These are phyloP conservation scores for Calonectria leucothoes DNA, from an alignment of 2,329 filamentous ascomycete species.

Conservation along the genomic window DNA sequence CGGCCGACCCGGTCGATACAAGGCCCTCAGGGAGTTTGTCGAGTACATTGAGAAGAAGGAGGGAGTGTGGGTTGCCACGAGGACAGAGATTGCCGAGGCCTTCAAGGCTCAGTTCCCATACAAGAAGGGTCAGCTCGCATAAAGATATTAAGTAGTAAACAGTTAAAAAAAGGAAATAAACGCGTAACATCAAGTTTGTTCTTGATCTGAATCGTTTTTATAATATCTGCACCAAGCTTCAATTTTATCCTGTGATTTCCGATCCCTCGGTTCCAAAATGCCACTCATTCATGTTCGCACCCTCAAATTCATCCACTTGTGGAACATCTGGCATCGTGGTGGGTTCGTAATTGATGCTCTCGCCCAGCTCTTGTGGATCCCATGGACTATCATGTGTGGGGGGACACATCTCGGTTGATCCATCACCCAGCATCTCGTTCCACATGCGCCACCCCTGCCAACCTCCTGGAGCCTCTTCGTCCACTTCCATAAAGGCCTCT, in stretches of 20 bases:
- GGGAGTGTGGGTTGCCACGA: slow-evolving; percentile 64
- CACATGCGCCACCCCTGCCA: slow-evolving; percentile 45
- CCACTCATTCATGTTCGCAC: not conserved
- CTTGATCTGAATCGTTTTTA: not conserved
- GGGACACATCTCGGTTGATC: slow-evolving; percentile 15
- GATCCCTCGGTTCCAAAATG: not conserved
- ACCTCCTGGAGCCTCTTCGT: slow-evolving; percentile 41
- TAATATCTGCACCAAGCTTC: not conserved
- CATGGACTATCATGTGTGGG: not conserved
- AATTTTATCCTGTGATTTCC: not conserved
- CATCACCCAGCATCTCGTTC: slow-evolving; percentile 40
- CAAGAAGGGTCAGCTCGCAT: slow-evolving; percentile 51
- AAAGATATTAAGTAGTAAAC: not conserved
- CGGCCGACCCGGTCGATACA: slow-evolving; percentile 63
- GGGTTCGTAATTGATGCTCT: not conserved
- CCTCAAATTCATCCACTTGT: not conserved
- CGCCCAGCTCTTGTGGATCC: not conserved
- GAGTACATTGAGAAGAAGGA: slow-evolving; percentile 64
- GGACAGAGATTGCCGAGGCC: slow-evolving; percentile 62
- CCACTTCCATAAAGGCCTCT: slow-evolving; percentile 44
- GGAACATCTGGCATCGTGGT: not conserved
- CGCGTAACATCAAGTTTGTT: not conserved
- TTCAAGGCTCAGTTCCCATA: slow-evolving; percentile 62
- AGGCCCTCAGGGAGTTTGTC: slow-evolving; percentile 63
- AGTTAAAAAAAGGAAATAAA: not conserved